Conservation (phyloP, 768 basidiomycete genomes). For the Termitomyces sp. region DNA sequence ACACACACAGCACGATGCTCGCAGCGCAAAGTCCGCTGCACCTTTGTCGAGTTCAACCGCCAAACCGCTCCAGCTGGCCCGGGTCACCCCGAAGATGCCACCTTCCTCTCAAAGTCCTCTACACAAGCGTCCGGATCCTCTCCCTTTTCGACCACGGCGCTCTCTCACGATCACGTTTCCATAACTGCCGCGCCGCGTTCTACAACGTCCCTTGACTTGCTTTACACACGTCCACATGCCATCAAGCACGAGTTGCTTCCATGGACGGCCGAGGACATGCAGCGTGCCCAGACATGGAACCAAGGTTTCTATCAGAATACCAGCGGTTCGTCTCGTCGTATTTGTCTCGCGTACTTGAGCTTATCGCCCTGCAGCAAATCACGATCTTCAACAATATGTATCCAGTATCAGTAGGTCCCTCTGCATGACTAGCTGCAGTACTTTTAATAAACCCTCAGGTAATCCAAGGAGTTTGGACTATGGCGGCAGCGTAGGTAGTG, state of each 20-base stretch:
- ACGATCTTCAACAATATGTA: conserved; percentile 36
- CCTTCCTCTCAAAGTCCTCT: neutral
- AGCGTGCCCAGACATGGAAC: neutral
- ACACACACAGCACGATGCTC: conserved; percentile 44
- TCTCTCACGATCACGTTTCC: no score
- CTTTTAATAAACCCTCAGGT: neutral
- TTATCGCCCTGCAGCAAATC: conserved; percentile 16
- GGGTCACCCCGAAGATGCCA: conserved; percentile 35
- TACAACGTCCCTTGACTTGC: neutral
- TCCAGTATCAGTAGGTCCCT: neutral
- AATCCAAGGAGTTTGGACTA: conserved; percentile 1
- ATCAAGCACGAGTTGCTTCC: neutral
- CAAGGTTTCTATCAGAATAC: neutral
- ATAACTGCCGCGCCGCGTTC: neutral
- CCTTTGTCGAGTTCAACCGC: conserved; percentile 78
- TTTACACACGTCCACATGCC: neutral
- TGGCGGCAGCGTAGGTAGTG: conserved; percentile 37
- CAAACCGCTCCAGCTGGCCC: conserved; percentile 76
- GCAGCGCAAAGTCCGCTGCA: conserved; percentile 66
- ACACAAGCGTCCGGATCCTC: neutral
- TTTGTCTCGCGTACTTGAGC: neutral
- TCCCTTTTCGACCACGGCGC: neutral
- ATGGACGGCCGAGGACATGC: neutral
- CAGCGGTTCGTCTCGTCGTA: no score
- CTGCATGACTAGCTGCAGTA: neutral